Conservation (phyloP, 1,139 yeast genomes). For the Kodamaea ohmeri region DNA sequence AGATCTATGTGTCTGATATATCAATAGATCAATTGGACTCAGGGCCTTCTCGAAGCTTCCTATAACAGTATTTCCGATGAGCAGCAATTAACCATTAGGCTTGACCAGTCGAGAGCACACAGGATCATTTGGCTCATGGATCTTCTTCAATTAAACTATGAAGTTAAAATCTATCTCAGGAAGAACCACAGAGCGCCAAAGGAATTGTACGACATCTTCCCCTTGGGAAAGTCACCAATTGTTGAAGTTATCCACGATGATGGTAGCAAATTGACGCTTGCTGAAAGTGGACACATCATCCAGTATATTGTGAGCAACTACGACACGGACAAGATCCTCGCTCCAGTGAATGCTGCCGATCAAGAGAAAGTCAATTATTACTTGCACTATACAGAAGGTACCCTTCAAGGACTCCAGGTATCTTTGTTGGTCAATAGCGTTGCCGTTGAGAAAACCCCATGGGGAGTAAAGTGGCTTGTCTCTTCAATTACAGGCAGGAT, state of each 20-base stretch:
- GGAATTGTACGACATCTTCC: slow-evolving; percentile 51
- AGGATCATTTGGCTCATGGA: slow-evolving; percentile 57
- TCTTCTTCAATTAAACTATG: slow-evolving; percentile 51
- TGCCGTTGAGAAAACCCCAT: slow-evolving; percentile 44
- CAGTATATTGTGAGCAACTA: slow-evolving; percentile 42
- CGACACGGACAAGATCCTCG: slow-evolving; percentile 37
- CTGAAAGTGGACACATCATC: slow-evolving; percentile 49
- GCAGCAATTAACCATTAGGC: slow-evolving; percentile 23
- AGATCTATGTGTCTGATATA: no score
- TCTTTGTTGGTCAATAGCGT: slow-evolving; percentile 40
- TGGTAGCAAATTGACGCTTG: slow-evolving; percentile 37
- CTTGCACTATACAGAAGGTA: slow-evolving; percentile 56
- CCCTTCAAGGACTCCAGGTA: slow-evolving; percentile 47
- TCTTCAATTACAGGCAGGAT: slow-evolving; percentile 40
- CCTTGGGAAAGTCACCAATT: slow-evolving; percentile 57
- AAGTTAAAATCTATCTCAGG: slow-evolving; percentile 48
- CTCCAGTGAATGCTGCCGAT: slow-evolving; percentile 31
- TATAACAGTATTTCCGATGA: no score
- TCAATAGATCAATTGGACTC: no score
- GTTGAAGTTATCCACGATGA: slow-evolving; percentile 45
- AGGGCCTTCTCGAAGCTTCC: no score
- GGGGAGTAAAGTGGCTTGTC: slow-evolving; percentile 42
- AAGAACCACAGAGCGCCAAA: slow-evolving; percentile 43
- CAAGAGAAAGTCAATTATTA: slow-evolving; percentile 46
- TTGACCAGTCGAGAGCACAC: slow-evolving; percentile 52